These are phyloP conservation scores for Naganishia sp. DNA, from an alignment of 1,284 basidiomycete species.

Conservation along the genomic window DNA sequence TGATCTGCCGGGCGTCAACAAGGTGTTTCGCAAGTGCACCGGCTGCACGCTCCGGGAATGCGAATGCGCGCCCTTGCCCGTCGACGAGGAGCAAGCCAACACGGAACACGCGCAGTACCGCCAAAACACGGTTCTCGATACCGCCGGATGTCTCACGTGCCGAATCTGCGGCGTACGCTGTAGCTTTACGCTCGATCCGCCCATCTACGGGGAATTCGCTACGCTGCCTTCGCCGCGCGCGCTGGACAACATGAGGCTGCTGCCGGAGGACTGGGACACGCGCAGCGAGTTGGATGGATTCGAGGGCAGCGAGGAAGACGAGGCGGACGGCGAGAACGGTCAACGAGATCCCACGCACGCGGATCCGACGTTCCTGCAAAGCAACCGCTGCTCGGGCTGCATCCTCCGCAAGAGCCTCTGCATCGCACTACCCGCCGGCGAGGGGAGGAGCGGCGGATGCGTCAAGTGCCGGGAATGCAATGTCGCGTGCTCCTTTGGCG, in stretches of 20 bases:
- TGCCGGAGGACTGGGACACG: slow-evolving; percentile 26
- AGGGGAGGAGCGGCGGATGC: slow-evolving; percentile 22
- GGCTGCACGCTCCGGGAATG: slow-evolving; percentile 24
- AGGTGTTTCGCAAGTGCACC: slow-evolving; percentile 24
- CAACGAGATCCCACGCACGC: not conserved
- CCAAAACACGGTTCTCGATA: slow-evolving; percentile 19
- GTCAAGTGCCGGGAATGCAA: slow-evolving; percentile 28
- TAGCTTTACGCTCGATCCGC: slow-evolving; percentile 25
- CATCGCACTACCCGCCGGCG: slow-evolving; percentile 17
- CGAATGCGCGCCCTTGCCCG: slow-evolving; percentile 12
- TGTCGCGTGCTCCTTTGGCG: slow-evolving; percentile 20
- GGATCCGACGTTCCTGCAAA: slow-evolving; percentile 26
- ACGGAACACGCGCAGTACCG: slow-evolving; percentile 14
- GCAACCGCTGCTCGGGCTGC: slow-evolving; percentile 26
- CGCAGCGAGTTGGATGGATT: slow-evolving; percentile 17
- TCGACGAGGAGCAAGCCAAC: slow-evolving; percentile 1
- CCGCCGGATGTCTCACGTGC: slow-evolving; percentile 26
- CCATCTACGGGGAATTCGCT: slow-evolving; percentile 19
- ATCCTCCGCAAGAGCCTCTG: slow-evolving; percentile 18
- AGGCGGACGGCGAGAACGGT: not conserved
- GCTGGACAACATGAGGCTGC: slow-evolving; percentile 19
- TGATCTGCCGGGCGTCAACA: slow-evolving; percentile 27
- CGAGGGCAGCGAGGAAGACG: slow-evolving; percentile 6
- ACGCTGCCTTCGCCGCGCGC: slow-evolving; percentile 22
- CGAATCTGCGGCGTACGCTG: slow-evolving; percentile 22